phyloP scores from a whole-genome alignment of 176 grass and related monocot genomes.

The Aegilops bicornis region DNA sequence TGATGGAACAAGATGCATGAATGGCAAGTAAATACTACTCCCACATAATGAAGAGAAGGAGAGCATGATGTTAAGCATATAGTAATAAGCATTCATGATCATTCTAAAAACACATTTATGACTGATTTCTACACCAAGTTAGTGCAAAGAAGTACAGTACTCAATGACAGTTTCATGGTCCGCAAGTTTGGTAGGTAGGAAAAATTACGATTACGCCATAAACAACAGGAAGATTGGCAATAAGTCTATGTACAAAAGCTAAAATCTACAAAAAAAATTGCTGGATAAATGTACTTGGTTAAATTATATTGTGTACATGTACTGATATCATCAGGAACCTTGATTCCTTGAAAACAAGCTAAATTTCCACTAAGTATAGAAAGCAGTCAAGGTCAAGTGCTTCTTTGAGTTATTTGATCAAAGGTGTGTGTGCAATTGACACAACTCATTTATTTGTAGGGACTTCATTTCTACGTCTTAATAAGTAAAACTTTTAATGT shows the following conservation, averaged over 20 bases:
- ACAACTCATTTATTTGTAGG: neutral
- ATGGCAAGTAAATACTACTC: neutral
- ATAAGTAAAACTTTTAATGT: neutral
- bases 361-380: neutral
- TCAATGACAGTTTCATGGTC: neutral
- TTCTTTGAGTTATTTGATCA: conserved; percentile 5
- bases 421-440: neutral
- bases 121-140: neutral
- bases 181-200: neutral
- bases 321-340: neutral
- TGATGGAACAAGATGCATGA: conserved; percentile 7
- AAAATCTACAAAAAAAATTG: neutral
- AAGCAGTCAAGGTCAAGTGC: neutral
- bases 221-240: neutral
- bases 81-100: neutral
- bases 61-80: neutral
- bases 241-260: neutral
- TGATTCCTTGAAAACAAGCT: neutral
- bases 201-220: neutral
- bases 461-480: neutral
- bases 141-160: neutral
- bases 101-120: conserved; percentile 18
- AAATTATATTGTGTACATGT: neutral
- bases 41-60: conserved; percentile 1
- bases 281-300: neutral